phyloP scores from a whole-genome alignment of 78 protist genomes.

The Dictyostelium capitatum region DNA sequence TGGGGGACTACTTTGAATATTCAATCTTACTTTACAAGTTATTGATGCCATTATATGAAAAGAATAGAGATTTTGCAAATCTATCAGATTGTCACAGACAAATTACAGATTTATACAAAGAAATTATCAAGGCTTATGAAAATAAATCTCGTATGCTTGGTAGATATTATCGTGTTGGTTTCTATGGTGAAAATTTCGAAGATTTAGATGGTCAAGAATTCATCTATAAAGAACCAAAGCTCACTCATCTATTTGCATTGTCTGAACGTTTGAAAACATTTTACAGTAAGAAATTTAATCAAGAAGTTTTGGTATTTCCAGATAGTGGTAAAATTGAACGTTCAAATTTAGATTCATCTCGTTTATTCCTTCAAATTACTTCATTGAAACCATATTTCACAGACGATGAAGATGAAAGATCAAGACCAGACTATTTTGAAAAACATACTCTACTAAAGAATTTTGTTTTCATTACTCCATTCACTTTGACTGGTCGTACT shows the following conservation, averaged over 20 bases:
- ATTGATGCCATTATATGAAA: constrained; percentile 45
- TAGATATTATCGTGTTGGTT: constrained; percentile 80
- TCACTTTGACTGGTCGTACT: constrained; percentile 63
- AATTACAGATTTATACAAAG: constrained; percentile 35
- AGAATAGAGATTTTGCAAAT: constrained; percentile 5
- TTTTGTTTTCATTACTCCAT: constrained; percentile 80
- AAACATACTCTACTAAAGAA: constrained; percentile 29
- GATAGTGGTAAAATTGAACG: constrained; percentile 39
- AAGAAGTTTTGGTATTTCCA: constrained; percentile 37
- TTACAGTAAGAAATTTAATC: constrained; percentile 28
- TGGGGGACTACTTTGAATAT: constrained; percentile 56
- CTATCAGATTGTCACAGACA: constrained; percentile 50
- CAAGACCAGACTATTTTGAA: constrained; percentile 45
- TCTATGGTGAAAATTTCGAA: constrained; percentile 70
- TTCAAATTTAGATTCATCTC: neutral
- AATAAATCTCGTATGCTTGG: constrained; percentile 56
- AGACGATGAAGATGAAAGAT: neutral
- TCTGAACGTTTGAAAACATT: constrained; percentile 62
- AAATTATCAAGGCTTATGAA: constrained; percentile 46
- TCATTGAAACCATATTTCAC: constrained; percentile 63
- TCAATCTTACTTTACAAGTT: constrained; percentile 46
- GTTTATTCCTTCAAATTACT: constrained; percentile 53
- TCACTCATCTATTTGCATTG: constrained; percentile 56
- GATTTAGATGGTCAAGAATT: constrained; percentile 75
- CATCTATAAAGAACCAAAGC: constrained; percentile 80